Conservation (phyloP, 2,329 filamentous ascomycete genomes). For the Trichoderma guizhouense region DNA sequence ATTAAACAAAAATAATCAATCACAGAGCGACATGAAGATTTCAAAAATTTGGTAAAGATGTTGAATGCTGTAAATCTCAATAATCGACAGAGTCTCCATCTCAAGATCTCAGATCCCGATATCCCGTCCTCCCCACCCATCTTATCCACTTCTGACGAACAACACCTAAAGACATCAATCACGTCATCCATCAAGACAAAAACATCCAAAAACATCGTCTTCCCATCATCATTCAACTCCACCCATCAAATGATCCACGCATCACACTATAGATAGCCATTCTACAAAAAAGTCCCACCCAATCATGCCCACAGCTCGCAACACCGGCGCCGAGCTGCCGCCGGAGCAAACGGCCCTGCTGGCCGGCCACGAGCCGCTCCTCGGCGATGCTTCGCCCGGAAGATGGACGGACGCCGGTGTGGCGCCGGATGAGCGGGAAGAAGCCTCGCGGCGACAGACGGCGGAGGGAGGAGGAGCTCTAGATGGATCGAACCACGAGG, state of each 20-base stretch:
- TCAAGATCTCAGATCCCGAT: neutral
- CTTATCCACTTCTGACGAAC: neutral
- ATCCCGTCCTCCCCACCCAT: neutral
- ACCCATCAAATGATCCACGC: neutral
- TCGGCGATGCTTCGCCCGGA: neutral
- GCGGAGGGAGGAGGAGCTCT: neutral
- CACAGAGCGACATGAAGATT: too few relatives aligned
- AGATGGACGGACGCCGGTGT: neutral
- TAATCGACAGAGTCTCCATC: neutral
- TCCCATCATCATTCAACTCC: neutral
- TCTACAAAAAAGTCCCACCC: neutral
- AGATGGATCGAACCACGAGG: neutral
- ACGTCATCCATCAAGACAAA: neutral
- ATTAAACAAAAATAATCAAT: neutral
- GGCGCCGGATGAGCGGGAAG: neutral
- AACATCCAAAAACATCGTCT: neutral
- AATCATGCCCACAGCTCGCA: neutral
- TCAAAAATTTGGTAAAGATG: too few relatives aligned
- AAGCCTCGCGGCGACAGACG: too few relatives aligned
- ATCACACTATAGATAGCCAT: neutral
- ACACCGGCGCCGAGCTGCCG: neutral
- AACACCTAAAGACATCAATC: neutral
- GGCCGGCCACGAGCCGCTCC: neutral
- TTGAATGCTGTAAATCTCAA: neutral
- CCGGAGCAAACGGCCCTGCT: constrained; percentile 5